phyloP scores from a whole-genome alignment of 352 stramenopile genomes.

The Pythium phragmiticola region DNA sequence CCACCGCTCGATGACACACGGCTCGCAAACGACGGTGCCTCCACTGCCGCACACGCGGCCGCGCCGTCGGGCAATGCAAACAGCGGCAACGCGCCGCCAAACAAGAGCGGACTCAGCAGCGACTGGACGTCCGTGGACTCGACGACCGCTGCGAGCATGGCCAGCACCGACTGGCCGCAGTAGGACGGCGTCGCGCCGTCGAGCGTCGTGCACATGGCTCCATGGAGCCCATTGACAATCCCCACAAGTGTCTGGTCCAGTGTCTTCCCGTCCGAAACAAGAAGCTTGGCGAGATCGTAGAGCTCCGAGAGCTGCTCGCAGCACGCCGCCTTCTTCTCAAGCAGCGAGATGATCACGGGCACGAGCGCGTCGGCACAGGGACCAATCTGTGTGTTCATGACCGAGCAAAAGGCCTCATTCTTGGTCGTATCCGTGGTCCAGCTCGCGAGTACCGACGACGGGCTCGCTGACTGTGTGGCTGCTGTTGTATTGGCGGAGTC shows the following conservation, averaged over 20 bases:
- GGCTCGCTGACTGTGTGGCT: slow-evolving; percentile 13
- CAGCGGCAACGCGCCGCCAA: slow-evolving; percentile 43
- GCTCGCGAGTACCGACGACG: slow-evolving; percentile 31
- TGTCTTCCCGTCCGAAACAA: slow-evolving; percentile 46
- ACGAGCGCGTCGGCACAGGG: slow-evolving; percentile 48
- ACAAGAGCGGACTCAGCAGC: slow-evolving; percentile 42
- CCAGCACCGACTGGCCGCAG: slow-evolving; percentile 48
- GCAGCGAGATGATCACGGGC: slow-evolving; percentile 37
- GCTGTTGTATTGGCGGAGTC: slow-evolving; percentile 9
- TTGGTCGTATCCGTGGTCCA: slow-evolving; percentile 45
- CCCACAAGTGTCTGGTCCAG: slow-evolving; percentile 40
- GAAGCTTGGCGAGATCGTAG: slow-evolving; percentile 44
- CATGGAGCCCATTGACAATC: slow-evolving; percentile 56
- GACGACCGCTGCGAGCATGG: slow-evolving; percentile 35
- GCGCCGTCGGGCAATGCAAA: slow-evolving; percentile 41
- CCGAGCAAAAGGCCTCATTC: slow-evolving; percentile 46
- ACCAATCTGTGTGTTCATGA: slow-evolving; percentile 51
- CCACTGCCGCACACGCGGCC: slow-evolving; percentile 42
- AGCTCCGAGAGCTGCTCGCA: slow-evolving; percentile 47
- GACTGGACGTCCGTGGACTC: slow-evolving; percentile 31
- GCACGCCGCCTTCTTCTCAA: slow-evolving; percentile 50
- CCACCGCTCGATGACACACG: slow-evolving; percentile 30
- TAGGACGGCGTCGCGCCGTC: slow-evolving; percentile 14
- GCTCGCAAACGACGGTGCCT: slow-evolving; percentile 37
- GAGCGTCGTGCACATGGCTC: slow-evolving; percentile 44